Conservation (phyloP, 2,329 filamentous ascomycete species). For the Nemania abortiva region DNA sequence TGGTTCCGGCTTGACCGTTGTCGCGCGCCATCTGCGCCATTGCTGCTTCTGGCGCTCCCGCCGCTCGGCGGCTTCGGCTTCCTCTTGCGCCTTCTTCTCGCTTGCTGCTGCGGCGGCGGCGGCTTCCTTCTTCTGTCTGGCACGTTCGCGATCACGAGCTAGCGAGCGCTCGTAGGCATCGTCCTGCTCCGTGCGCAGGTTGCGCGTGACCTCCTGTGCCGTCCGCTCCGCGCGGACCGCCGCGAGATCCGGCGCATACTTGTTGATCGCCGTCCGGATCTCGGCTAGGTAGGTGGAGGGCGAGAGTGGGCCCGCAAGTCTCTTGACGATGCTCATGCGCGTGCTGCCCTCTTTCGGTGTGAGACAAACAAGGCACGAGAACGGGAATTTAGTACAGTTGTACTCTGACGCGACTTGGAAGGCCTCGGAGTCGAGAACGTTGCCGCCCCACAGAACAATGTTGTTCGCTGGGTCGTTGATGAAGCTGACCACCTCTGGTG, state of each 20-base stretch:
- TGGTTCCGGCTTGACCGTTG: constrained; percentile 77
- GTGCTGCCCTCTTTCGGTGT: constrained; percentile 86
- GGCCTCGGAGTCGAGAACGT: constrained; percentile 91
- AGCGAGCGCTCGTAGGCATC: constrained; percentile 93
- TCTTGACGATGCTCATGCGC: constrained; percentile 89
- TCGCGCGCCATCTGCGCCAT: constrained; percentile 85
- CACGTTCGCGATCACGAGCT: constrained; percentile 87
- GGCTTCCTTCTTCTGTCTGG: constrained; percentile 79
- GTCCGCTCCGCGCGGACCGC: constrained; percentile 79
- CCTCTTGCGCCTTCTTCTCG: constrained; percentile 69
- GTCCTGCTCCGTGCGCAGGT: constrained; percentile 88
- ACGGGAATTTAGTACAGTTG: constrained; percentile 92
- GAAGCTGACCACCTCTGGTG: constrained; percentile 78
- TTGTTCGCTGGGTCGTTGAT: constrained; percentile 81
- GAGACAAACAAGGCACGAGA: constrained; percentile 85
- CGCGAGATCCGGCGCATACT: constrained; percentile 80
- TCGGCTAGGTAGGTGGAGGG: constrained; percentile 80
- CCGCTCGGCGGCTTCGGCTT: constrained; percentile 70
- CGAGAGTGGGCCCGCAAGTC: constrained; percentile 78
- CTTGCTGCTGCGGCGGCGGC: constrained; percentile 76
- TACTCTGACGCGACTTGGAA: constrained; percentile 93
- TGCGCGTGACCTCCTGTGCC: constrained; percentile 84
- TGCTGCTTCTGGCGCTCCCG: constrained; percentile 63
- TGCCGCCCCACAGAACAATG: constrained; percentile 91
- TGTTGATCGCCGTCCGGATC: constrained; percentile 77